Base-by-base conservation (phyloP, 1,284 basidiomycete genomes). In the Pyrrhoderma noxium region DNA sequence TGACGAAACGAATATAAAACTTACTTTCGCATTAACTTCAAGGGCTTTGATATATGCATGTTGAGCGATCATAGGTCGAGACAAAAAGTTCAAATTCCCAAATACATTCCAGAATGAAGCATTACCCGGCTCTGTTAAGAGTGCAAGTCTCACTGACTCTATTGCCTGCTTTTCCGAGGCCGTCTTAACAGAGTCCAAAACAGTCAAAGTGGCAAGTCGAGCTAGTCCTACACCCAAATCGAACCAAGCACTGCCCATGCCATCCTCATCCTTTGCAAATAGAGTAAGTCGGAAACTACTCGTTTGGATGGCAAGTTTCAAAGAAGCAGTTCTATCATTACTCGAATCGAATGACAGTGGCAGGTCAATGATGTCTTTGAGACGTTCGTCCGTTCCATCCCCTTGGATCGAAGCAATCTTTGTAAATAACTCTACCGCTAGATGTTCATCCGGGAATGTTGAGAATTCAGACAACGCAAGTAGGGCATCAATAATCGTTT, bases 11-110 rank as follows among this genome's bases (percentile, higher is more conserved):
- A 37, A 34, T 40, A 25, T 36, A 45, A 19, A 21, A 67, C 68
- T 50, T 54, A 86, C 88, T 74, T 90, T 93, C 1, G 75, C 66
- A 60, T 94, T 84, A 45, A 89, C 73, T 60, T 98, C 94, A 48
- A 98, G 70, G 5, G 94, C 89, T 47, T 82, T 87, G 61, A 98
- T 84, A 59, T 92, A 97, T 7, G 91, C 87, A 69, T 99, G 94
- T 65, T 99, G 96, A 3, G 91, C 85, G 1, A 79, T 68, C 59
- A 80, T 84, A 0, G 85, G 76, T 45, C 84, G 79, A 7, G 70
- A 66, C n/a, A 75, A 61, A 62, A 93, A 90, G 43, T 83, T 71
- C n/a, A 85, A 72, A 59, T 83, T 78, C 0, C 89, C 93, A 14
- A 95, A 68, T 0, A 83, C 77, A 57, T 81, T 78, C 96, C 96